Evolutionary conservation across 2,329 filamentous ascomycete genomes (phyloP), one percentile per base, ranked within the genome.

Genomic region (Chaetothyriales sp.): DNA sequence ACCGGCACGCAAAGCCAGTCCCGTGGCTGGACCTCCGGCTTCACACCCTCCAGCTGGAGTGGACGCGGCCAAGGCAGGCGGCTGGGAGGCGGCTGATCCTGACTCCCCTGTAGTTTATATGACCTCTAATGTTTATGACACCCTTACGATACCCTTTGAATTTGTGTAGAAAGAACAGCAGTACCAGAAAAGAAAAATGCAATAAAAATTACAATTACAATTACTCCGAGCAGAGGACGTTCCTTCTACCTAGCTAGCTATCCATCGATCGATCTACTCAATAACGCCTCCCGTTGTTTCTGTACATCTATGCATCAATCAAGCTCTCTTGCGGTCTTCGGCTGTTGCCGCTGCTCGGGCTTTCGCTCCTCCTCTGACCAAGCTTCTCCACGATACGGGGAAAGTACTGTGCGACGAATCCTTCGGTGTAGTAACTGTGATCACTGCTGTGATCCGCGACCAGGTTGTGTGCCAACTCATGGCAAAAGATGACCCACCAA

Each of bases 401-500:
- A 50, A 61, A 60, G 46, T 60, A 61, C 43, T 59, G 53, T 10
- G 57, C 53, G 39, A 60, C 59, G 49, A 61, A 61, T 5, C 59
- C 59, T 48, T 61, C 60, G 3, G 83, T 90, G 63, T 92, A 94
- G 63, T 82, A 94, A 61, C 81, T 85, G 66, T 94, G 87, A 49
- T 84, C 77, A 15, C 84, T 73, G 61, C 83, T 83, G 66, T 96
- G 90, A 55, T 80, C 76, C 39, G 70, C 69, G 7, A 95, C 86
- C 50, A 98, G 70, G 64, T 98, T 98, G 68, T 98, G 92, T 52
- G 92, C 89, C 65, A 98, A 70, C 69, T 98, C 93, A 65, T 98
- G 92, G 55, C 88, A 93, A 54, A 95, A 66, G n/a, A 92, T 88
- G 56, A 95, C 84, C 79, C 84, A 95, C 90, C 90, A 96, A 73